These are phyloP conservation scores for Xylariaceae sp. DNA, from an alignment of 2,329 filamentous ascomycete species.

Conservation along the genomic window DNA sequence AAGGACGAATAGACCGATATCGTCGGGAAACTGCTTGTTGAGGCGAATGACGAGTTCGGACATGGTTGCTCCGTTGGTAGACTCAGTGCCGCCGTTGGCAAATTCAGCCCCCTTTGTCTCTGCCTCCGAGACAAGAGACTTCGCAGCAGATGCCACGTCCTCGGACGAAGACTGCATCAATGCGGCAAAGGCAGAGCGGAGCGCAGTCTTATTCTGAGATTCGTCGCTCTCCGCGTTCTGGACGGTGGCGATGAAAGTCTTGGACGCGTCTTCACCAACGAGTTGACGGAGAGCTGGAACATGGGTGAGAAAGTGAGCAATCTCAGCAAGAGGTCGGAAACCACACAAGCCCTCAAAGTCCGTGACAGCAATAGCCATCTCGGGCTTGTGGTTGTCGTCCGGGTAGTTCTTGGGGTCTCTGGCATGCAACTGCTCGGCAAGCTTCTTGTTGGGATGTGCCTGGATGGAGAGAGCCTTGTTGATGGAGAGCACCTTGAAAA, in stretches of 20 bases:
- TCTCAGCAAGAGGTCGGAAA: conserved; percentile 82
- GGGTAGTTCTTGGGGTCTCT: conserved; percentile 91
- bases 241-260: conserved; percentile 48
- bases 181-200: conserved; percentile 69
- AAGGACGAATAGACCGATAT: conserved; percentile 89
- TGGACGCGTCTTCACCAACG: conserved; percentile 59
- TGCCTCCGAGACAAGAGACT: conserved; percentile 66
- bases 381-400: conserved; percentile 98
- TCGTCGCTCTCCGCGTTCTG: conserved; percentile 46
- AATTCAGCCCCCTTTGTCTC: conserved; percentile 65
- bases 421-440: conserved; percentile 81
- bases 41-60: conserved; percentile 72
- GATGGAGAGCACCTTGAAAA: conserved; percentile 97
- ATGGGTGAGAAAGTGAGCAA: conserved; percentile 65
- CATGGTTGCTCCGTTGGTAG: conserved; percentile 64
- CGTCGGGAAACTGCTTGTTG: conserved; percentile 76
- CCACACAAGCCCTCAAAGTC: conserved; percentile 94
- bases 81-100: conserved; percentile 64
- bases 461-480: conserved; percentile 95
- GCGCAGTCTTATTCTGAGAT: conserved; percentile 66
- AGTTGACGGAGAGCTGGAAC: conserved; percentile 60
- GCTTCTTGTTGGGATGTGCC: conserved; percentile 92
- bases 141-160: conserved; percentile 58
- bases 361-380: conserved; percentile 98
- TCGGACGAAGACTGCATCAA: conserved; percentile 74